A percentile compares a stretch with the other conserved stretches of the same genome.
phyloP scores from a whole-genome alignment of 148 eudicot species.

The Fallopia convolvulus region DNA sequence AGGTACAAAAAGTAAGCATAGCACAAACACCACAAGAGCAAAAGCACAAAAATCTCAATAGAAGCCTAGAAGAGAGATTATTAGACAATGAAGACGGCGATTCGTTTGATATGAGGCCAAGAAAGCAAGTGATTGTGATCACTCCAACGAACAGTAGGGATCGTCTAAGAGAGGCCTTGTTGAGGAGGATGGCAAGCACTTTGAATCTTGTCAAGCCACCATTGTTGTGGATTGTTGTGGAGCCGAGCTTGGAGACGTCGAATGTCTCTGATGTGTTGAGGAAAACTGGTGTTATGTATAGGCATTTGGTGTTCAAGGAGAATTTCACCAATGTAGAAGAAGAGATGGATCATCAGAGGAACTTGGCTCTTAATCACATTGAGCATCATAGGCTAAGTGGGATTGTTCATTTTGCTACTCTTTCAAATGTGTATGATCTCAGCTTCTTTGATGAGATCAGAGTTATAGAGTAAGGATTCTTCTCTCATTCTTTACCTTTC shows the following conservation, averaged over 20 bases:
- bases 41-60: conserved; percentile 14
- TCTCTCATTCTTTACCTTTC: background rate
- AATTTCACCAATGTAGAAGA: conserved; percentile 51
- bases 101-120: conserved; percentile 20
- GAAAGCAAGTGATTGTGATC: conserved; percentile 53
- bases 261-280: conserved; percentile 59
- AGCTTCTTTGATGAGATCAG: conserved; percentile 81
- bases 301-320: conserved; percentile 73
- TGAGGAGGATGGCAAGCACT: conserved; percentile 62
- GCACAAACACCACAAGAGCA: conserved; percentile 8
- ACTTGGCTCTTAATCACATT: conserved; percentile 74
- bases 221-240: conserved; percentile 76
- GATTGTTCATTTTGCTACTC: conserved; percentile 85
- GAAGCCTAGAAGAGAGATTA: conserved; percentile 23
- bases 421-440: conserved; percentile 79
- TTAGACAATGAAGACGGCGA: background rate
- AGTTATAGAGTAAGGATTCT: conserved; percentile 54
- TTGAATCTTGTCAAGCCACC: conserved; percentile 66
- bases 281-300: conserved; percentile 75
- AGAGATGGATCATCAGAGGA: conserved; percentile 74
- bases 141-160: conserved; percentile 61
- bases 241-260: conserved; percentile 36
- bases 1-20: conserved; percentile 1
- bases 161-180: conserved; percentile 33
- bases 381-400: conserved; percentile 86